These are phyloP conservation scores for Trichoderma orchidacearum DNA, from an alignment of 495 filamentous ascomycete genomes.

Conservation along the genomic window DNA sequence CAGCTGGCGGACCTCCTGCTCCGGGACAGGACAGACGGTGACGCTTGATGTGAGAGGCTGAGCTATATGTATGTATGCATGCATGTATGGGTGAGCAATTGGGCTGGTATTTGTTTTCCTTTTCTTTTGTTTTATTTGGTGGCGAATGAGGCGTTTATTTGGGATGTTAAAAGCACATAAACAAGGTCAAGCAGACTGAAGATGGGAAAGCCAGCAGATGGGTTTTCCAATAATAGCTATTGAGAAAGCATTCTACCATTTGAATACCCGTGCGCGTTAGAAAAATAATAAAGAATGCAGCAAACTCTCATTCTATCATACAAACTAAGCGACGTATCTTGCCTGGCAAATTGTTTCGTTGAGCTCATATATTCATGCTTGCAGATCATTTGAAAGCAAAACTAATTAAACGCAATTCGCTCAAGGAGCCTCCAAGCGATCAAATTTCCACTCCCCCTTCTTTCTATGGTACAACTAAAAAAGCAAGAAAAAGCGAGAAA, in stretches of 20 bases:
- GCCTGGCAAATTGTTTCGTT: too few species aligned
- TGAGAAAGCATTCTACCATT: background rate
- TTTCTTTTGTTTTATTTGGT: too few species aligned
- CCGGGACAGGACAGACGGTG: conserved; percentile 4
- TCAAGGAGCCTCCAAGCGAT: background rate
- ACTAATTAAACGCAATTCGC: too few species aligned
- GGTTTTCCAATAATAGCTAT: background rate
- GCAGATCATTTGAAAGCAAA: too few species aligned
- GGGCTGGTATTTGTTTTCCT: too few species aligned
- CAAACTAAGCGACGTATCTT: too few species aligned
- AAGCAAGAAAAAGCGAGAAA: background rate
- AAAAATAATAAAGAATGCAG: background rate
- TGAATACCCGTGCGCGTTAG: background rate
- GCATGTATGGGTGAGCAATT: background rate
- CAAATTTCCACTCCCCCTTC: background rate
- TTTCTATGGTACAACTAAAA: background rate
- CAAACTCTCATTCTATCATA: too few species aligned
- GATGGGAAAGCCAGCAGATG: background rate
- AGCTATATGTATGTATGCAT: background rate
- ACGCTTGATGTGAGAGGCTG: background rate
- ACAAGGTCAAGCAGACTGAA: background rate
- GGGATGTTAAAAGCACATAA: background rate
- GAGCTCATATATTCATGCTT: too few species aligned
- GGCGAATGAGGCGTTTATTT: background rate
- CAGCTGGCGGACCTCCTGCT: conserved; percentile 5